These are phyloP conservation scores for Pythium graminicola DNA, from an alignment of 352 stramenopile species.

Conservation along the genomic window DNA sequence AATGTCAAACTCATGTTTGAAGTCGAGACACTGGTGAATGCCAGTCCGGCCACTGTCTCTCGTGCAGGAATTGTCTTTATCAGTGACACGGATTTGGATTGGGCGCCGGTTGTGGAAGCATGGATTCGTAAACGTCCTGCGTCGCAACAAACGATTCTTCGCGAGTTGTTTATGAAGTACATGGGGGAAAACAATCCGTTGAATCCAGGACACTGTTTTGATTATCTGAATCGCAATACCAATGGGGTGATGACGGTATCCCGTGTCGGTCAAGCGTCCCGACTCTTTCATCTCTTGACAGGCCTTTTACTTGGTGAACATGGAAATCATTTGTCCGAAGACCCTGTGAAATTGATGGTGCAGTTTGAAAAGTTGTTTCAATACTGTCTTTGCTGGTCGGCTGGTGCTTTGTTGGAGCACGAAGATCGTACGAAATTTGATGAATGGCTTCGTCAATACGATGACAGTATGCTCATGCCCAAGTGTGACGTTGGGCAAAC, in stretches of 20 bases:
- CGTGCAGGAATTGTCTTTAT: conserved; percentile 96
- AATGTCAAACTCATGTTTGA: conserved; percentile 98
- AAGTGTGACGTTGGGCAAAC: conserved; percentile 52
- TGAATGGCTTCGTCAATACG: neutral
- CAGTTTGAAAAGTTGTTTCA: conserved; percentile 93
- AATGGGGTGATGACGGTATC: conserved; percentile 92
- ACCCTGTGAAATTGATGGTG: conserved; percentile 79
- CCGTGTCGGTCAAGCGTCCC: conserved; percentile 94
- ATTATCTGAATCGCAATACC: conserved; percentile 91
- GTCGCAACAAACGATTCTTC: conserved; percentile 72
- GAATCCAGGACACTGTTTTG: conserved; percentile 86
- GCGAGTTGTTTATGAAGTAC: conserved; percentile 93
- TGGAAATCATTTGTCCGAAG: conserved; percentile 68
- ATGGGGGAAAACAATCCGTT: conserved; percentile 92
- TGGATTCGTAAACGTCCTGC: conserved; percentile 80
- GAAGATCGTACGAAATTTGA: conserved; percentile 44
- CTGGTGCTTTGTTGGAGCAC: conserved; percentile 89
- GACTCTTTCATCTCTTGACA: too few species aligned
- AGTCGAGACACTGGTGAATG: conserved; percentile 91
- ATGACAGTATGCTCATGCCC: conserved; percentile 18
- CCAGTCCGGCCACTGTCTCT: conserved; percentile 91
- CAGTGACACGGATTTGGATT: conserved; percentile 85
- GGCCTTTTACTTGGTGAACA: conserved; percentile 94
- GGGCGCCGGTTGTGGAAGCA: conserved; percentile 86
- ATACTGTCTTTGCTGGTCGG: conserved; percentile 94